Percentiles rank a stretch among this genome's conserved stretches.
phyloP scores from a whole-genome alignment of 768 basidiomycete genomes.

The Leccinum rimulosum region DNA sequence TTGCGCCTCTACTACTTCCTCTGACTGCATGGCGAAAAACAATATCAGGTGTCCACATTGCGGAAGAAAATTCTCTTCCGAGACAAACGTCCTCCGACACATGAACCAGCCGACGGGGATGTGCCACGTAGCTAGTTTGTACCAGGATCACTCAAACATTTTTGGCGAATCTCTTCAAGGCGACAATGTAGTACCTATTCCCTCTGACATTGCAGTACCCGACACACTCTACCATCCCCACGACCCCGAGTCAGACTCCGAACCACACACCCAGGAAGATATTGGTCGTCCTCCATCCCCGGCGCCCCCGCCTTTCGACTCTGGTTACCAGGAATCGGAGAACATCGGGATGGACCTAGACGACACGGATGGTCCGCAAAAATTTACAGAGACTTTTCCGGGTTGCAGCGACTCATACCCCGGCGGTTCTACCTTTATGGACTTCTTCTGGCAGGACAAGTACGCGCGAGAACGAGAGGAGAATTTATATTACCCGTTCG shows the following conservation, averaged over 20 bases:
- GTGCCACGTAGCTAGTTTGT: neutral
- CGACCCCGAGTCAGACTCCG: neutral
- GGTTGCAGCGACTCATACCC: neutral
- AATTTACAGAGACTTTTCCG: neutral
- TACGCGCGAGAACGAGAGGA: neutral
- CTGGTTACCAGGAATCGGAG: neutral
- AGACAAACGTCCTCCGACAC: neutral
- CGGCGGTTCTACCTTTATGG: conserved; percentile 2
- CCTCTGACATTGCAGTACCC: neutral
- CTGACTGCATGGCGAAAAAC: neutral
- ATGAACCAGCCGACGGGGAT: neutral
- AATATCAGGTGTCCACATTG: neutral
- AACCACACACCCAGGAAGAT: neutral
- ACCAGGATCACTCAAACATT: neutral
- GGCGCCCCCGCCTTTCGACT: neutral
- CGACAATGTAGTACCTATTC: neutral
- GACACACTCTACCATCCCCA: neutral
- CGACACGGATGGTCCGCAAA: neutral
- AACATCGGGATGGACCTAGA: neutral
- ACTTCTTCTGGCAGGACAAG: neutral
- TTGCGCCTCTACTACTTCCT: neutral
- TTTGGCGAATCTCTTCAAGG: neutral
- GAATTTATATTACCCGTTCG: neutral
- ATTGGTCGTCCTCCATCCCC: neutral
- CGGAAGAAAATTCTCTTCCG: neutral